A percentile compares a stretch with the other conserved stretches of the same genome.
phyloP scores from a whole-genome alignment of 2,329 filamentous ascomycete genomes.

The Pseudogymnoascus verrucosus region DNA sequence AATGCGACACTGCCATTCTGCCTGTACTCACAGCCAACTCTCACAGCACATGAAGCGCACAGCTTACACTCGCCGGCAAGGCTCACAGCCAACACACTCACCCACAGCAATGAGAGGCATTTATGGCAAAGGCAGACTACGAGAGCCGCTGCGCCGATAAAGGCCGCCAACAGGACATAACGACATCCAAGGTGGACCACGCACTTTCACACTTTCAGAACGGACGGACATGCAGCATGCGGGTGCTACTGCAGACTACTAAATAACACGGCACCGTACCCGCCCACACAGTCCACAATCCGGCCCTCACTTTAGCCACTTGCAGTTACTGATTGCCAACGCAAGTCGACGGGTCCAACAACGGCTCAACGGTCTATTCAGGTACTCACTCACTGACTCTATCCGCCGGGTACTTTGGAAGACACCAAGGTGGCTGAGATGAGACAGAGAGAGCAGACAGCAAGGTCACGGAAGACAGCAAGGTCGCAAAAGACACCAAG shows the following conservation, averaged over 20 bases:
- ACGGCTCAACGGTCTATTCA: not conserved
- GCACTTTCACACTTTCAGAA: too few relatives aligned
- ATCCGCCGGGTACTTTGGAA: too few relatives aligned
- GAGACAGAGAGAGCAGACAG: not conserved
- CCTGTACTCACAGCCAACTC: not conserved
- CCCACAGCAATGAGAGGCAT: not conserved
- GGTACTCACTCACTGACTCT: not conserved
- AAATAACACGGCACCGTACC: not conserved
- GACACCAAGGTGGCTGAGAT: too few relatives aligned
- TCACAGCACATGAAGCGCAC: not conserved
- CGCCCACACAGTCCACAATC: not conserved
- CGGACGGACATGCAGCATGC: not conserved
- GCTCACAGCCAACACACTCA: not conserved
- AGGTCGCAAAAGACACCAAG: not conserved
- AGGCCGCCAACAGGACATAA: not conserved
- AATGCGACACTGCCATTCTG: not conserved
- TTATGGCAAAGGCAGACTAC: not conserved
- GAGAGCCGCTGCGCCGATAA: not conserved
- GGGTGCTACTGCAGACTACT: not conserved
- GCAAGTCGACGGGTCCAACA: not conserved
- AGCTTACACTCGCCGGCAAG: not conserved
- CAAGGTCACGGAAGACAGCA: too few relatives aligned
- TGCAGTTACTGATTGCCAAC: not conserved
- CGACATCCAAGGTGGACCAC: not conserved
- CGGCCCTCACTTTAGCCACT: not conserved